phyloP scores from a whole-genome alignment of 495 filamentous ascomycete species.

The Xylaria castorea region DNA sequence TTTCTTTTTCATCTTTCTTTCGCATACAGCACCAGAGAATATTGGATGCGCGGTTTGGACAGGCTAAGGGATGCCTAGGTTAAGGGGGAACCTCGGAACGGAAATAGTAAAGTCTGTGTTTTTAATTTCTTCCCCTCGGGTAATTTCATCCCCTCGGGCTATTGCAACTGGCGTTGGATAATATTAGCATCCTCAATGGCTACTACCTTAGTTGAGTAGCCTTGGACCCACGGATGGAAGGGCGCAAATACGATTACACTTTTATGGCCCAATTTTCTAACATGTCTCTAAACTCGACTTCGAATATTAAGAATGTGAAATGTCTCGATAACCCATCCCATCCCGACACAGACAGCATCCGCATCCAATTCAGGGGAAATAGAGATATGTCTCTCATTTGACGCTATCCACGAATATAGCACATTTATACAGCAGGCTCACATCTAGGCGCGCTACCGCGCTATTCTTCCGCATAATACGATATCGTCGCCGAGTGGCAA shows the following conservation, averaged over 20 bases:
- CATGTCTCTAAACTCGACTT: neutral
- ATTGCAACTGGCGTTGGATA: constrained; percentile 18
- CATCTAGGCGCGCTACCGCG: neutral
- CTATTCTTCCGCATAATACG: constrained; percentile 72
- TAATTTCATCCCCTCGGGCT: too few relatives aligned
- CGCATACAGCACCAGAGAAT: neutral
- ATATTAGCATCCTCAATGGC: neutral
- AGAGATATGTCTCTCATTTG: neutral
- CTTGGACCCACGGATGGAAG: neutral
- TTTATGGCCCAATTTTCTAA: neutral
- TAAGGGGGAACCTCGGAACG: neutral
- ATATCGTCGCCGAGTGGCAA: constrained; percentile 77
- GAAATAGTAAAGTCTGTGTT: constrained; percentile 11
- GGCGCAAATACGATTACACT: neutral
- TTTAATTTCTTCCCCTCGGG: neutral
- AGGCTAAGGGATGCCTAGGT: neutral
- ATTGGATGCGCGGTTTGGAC: neutral
- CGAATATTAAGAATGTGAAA: neutral
- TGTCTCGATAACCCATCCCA: neutral
- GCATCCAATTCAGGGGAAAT: neutral
- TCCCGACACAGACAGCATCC: neutral
- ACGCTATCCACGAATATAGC: neutral
- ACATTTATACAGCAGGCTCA: neutral
- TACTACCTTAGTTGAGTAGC: neutral
- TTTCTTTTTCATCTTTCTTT: neutral